These are phyloP conservation scores for Penicillium subrubescens DNA, from an alignment of 495 filamentous ascomycete genomes.

Conservation along the genomic window DNA sequence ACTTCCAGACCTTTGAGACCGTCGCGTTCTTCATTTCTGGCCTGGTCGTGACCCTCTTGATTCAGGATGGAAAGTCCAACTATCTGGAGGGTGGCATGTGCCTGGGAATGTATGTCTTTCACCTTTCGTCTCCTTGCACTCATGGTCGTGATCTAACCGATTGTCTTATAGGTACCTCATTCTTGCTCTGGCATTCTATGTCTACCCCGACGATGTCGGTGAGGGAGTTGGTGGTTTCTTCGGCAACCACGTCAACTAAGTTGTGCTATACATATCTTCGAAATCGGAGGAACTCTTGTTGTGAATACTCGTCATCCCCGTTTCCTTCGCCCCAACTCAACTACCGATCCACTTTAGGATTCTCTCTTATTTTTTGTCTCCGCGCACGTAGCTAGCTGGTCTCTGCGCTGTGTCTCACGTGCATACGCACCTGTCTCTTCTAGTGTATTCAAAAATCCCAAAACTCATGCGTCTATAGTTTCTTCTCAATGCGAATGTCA, in stretches of 20 bases:
- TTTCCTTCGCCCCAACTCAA: background rate
- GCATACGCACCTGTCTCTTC: background rate
- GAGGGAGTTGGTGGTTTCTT: slow-evolving; percentile 16
- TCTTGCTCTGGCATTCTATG: slow-evolving; percentile 86
- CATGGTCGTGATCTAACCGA: background rate
- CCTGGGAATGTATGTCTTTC: slow-evolving; percentile 64
- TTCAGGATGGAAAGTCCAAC: slow-evolving; percentile 93
- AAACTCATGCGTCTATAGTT: slow-evolving; percentile 1
- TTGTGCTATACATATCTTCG: background rate
- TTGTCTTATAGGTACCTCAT: slow-evolving; percentile 63
- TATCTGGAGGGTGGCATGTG: slow-evolving; percentile 95
- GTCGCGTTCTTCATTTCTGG: slow-evolving; percentile 90
- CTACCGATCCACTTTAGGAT: background rate
- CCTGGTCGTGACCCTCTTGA: slow-evolving; percentile 87
- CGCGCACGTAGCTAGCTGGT: slow-evolving; percentile 4
- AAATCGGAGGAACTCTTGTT: background rate
- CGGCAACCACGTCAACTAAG: slow-evolving; percentile 18
- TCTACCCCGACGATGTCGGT: slow-evolving; percentile 69
- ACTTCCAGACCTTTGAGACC: slow-evolving; percentile 92
- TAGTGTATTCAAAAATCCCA: background rate
- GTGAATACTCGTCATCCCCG: background rate
- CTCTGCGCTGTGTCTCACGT: slow-evolving; percentile 2
- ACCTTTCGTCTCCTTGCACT: slow-evolving; percentile 5
- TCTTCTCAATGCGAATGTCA: background rate
- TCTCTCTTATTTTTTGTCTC: background rate